Base-by-base conservation (phyloP, 768 basidiomycete species). In the Leucocoprinus sp. region DNA sequence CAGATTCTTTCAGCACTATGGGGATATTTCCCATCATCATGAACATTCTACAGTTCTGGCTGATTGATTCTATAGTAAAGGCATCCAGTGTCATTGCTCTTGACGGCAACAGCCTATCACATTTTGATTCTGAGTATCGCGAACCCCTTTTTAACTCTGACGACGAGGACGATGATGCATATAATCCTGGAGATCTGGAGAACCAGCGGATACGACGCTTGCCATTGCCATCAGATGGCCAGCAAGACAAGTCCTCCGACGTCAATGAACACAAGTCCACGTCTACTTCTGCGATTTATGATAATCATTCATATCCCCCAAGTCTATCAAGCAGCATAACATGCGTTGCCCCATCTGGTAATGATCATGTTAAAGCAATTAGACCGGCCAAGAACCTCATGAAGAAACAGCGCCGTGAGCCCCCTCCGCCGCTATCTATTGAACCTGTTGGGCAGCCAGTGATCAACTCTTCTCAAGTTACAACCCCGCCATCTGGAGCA, bases 41-140 rank as follows among this genome's bases (percentile, higher is more conserved):
- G 87, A 92, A 92, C 61, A 65, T 91, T 28, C 54, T 90, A 8
- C 95, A 98, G 60, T 97, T 97, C 72, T 93, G 93, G 81, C 68
- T 96, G 41, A 93, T 96, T 48, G 91, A 96, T 64, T 85, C 87
- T 0, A 92, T 93, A 42, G 87, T 93, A 58, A 93, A 93, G 64
- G 82, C 82, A 1, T 78, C 78, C 7, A 59, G 62, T 14, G 52
- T 64, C 7, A 55, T 71, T 3, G 57, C 66, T 18, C 59, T 75
- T 17, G 73, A 68, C 17, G 38, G 70, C 0, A 64, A 69, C 46
- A 31, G 31, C n/a, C 56, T 64, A 0, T 60, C 70, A 14, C 58
- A 64, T 27, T 61, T 65, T 46, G 65, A 73, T 26, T 51, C 58
- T 17, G 59, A 60, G 2, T 80, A 78, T 50, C 66, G 65, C 42